Percentiles rank a stretch among this genome's conserved stretches.
These are phyloP conservation scores for Xylariaceae sp. DNA, from an alignment of 2,329 filamentous ascomycete genomes.

Conservation along the genomic window DNA sequence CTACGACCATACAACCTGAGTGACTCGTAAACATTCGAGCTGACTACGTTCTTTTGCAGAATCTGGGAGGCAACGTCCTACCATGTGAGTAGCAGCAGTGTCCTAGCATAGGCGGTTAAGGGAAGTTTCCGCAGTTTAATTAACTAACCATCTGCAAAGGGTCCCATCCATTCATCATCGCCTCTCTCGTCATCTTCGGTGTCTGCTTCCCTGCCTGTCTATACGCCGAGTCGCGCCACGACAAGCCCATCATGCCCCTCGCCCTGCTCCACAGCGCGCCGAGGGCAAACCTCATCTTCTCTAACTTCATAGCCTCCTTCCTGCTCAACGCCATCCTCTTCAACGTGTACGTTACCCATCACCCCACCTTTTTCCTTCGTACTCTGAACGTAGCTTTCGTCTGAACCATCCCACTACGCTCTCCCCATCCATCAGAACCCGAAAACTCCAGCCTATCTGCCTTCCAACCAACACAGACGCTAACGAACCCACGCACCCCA, in stretches of 20 bases:
- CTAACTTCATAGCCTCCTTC: slow-evolving; percentile 55
- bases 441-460: no score
- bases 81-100: slow-evolving; percentile 47
- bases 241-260: slow-evolving; percentile 63
- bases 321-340: slow-evolving; percentile 60
- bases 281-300: slow-evolving; percentile 59
- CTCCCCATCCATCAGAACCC: no score
- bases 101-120: background rate
- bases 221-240: slow-evolving; percentile 52
- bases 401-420: no score
- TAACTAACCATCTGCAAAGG: slow-evolving; percentile 38
- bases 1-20: no score
- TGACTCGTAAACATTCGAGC: background rate
- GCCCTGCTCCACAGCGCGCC: slow-evolving; percentile 53
- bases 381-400: background rate
- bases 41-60: slow-evolving; percentile 40
- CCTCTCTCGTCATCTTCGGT: slow-evolving; percentile 51
- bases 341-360: slow-evolving; percentile 51
- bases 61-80: slow-evolving; percentile 65
- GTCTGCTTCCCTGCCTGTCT: slow-evolving; percentile 55
- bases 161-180: slow-evolving; percentile 61
- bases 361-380: background rate
- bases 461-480: background rate
- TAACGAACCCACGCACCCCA: background rate
- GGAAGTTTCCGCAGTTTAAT: no score